These are phyloP conservation scores for Trichoderma afroharzianum DNA, from an alignment of 2,329 filamentous ascomycete genomes.

Conservation along the genomic window DNA sequence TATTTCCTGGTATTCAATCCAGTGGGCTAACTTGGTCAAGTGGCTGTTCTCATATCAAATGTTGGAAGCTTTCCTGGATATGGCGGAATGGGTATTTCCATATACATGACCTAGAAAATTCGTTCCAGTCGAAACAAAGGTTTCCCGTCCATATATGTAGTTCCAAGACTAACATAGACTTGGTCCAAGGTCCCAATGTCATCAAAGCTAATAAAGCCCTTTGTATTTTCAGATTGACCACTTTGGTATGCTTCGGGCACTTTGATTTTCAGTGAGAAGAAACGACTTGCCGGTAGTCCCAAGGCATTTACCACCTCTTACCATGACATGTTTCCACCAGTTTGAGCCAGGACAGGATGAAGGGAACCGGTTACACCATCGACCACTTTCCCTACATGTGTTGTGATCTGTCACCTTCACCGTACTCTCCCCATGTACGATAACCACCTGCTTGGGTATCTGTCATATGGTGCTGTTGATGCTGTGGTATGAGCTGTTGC, in stretches of 20 bases:
- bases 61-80: neutral
- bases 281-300: neutral
- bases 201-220: neutral
- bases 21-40: neutral
- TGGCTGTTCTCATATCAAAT: neutral
- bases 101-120: neutral
- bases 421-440: slow-evolving; percentile 1
- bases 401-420: neutral
- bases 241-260: neutral
- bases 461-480: slow-evolving; percentile 24
- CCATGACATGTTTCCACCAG: neutral
- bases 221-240: neutral
- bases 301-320: neutral
- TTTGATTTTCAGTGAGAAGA: slow-evolving; percentile 1
- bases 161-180: neutral
- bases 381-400: neutral
- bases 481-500: slow-evolving; percentile 9
- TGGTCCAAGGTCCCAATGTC: neutral
- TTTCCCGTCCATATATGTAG: neutral
- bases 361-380: neutral
- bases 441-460: slow-evolving; percentile 36
- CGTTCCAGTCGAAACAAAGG: neutral
- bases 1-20: neutral
- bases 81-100: neutral
- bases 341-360: neutral